Base-by-base conservation (phyloP, 164 flowering plant species). In the Nymphaea colorata region DNA sequence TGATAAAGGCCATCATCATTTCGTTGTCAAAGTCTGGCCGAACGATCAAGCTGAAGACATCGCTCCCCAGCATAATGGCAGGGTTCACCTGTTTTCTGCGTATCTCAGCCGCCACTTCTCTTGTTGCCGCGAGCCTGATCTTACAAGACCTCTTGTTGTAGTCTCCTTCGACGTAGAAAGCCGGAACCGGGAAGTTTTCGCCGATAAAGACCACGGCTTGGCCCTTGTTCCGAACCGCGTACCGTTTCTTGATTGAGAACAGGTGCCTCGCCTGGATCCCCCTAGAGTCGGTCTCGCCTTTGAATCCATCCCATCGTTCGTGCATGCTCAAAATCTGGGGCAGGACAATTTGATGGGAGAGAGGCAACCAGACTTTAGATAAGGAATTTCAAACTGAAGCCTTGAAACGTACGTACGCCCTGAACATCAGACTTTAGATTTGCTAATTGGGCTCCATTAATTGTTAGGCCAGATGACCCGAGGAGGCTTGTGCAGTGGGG, bases 1-100 rank as follows among this genome's bases (percentile, higher is more conserved):
- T 41, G 2, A 86, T 78, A 62, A 84, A 86, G 41, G 85, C 87
- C 90, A 84, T 86, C 36, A 80, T 61, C 43, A 86, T 76, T 42
- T 80, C 65, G 25, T 65, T 36, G 16, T 79, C 76, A 57, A 77
- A 77, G 5, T 85, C 87, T 4, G 85, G 85, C 10, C 77, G 75
- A 18, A 86, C 75, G 42, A 70, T 69, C 36, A 86, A 71, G 68
- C 71, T 81, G 51, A 86, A 86, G 44, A 84, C 90, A 47, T 86
- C 90, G 4, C 81, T 80, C 51, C 75, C 72, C 18, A 86, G 71
- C 69, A 84, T 51, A 57, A 81, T 18, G 15, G 79, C 76, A 12
- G 79, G 64, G 73, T 79, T 86, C 4, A 71, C 85, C 74, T 73
- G 80, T 76, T 84, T 84, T 72, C 86, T 79, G 3, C 78, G 60